phyloP scores from a whole-genome alignment of 306 rosid genomes.

The Fagus sylvatica region DNA sequence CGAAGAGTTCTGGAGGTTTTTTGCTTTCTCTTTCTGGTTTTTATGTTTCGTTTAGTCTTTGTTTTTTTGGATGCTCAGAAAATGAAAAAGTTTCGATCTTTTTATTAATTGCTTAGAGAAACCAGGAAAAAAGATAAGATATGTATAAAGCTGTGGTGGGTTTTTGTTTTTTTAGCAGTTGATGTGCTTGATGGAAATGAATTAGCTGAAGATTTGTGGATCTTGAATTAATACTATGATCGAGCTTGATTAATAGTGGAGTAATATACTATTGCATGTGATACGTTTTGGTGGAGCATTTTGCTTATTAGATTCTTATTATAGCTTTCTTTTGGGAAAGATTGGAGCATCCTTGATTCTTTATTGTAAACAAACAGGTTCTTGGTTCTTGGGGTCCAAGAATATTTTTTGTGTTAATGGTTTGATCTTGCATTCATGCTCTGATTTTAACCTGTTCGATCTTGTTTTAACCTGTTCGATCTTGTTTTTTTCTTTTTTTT shows the following conservation, averaged over 20 bases:
- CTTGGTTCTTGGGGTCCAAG: conserved; percentile 2
- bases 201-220: not conserved
- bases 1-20: conserved; percentile 92
- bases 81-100: not conserved
- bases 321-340: not conserved
- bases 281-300: not conserved
- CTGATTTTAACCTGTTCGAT: not conserved
- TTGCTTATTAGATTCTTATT: not conserved
- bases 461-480: not conserved
- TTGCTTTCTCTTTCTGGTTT: not conserved
- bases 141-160: not conserved
- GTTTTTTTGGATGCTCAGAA: conserved; percentile 5
- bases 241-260: not conserved
- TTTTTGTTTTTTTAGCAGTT: not conserved
- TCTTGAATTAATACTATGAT: not conserved
- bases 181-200: not conserved
- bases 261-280: not conserved
- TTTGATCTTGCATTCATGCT: not conserved
- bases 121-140: not conserved
- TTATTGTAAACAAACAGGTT: not conserved
- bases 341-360: not conserved
- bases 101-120: no score
- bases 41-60: not conserved
- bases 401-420: not conserved
- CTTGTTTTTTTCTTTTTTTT: no score